Evolutionary conservation across 257 asterid genomes (phyloP).

Genomic region (Gardenia jasminoides): DNA sequence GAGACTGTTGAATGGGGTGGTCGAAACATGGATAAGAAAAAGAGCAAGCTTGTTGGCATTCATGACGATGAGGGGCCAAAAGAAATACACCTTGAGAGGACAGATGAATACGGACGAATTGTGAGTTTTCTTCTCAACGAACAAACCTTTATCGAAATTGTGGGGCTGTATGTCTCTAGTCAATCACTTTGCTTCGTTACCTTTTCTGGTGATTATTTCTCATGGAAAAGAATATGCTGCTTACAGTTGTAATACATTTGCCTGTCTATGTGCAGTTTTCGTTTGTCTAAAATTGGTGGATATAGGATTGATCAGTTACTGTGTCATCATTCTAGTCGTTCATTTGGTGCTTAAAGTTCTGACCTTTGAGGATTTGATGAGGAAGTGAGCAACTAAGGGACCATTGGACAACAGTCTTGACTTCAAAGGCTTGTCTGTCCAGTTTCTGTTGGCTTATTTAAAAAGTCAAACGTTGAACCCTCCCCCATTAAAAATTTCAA

Average conservation of each 20-base stretch:
- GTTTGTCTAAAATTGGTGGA: neutral
- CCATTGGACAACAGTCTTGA: neutral
- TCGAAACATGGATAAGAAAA: conserved; percentile 96
- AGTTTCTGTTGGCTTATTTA: too few species aligned
- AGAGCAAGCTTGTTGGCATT: conserved; percentile 88
- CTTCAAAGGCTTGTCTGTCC: too few species aligned
- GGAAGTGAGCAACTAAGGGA: neutral
- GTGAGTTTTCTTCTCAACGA: conserved; percentile 48
- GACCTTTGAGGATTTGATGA: neutral
- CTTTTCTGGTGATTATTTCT: neutral
- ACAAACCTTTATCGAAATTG: neutral
- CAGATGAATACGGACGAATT: conserved; percentile 90
- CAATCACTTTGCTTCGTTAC: conserved; percentile 5
- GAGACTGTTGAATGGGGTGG: conserved; percentile 98
- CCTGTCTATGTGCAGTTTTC: neutral
- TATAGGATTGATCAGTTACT: neutral
- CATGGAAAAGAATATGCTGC: neutral
- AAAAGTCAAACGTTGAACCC: too few species aligned
- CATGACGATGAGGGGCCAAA: conserved; percentile 53
- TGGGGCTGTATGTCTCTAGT: neutral
- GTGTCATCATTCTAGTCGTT: neutral
- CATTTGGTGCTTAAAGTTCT: neutral
- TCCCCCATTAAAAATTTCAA: too few species aligned
- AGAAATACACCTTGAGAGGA: conserved; percentile 88
- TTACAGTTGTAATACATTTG: neutral